These are phyloP conservation scores for Sophora flavescens DNA, from an alignment of 306 rosid genomes.

Conservation along the genomic window DNA sequence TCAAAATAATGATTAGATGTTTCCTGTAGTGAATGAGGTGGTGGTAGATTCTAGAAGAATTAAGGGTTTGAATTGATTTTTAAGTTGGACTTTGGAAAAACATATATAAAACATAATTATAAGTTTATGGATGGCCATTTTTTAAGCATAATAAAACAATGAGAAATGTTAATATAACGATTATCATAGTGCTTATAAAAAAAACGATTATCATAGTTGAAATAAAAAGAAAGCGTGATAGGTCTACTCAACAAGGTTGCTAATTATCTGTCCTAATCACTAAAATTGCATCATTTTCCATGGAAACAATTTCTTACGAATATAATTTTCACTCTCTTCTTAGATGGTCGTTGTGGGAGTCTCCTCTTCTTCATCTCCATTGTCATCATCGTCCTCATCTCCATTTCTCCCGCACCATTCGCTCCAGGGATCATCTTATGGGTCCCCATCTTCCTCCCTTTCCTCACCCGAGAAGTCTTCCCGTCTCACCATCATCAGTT, in stretches of 20 bases:
- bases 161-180: too few species aligned
- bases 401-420: slow-evolving; percentile 58
- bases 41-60: too few species aligned
- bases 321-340: slow-evolving; percentile 56
- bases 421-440: slow-evolving; percentile 64
- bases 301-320: slow-evolving; percentile 38
- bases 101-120: too few species aligned
- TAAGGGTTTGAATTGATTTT: too few species aligned
- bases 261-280: slow-evolving; percentile 52
- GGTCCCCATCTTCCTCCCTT: slow-evolving; percentile 58
- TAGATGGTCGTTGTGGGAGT: slow-evolving; percentile 55
- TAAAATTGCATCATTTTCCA: slow-evolving; percentile 38
- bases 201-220: slow-evolving; percentile 42
- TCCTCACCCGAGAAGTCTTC: slow-evolving; percentile 58
- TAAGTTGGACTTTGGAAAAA: too few species aligned
- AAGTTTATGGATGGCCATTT: too few species aligned
- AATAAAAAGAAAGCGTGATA: slow-evolving; percentile 1
- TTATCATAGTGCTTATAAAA: slow-evolving; percentile 1
- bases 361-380: slow-evolving; percentile 52
- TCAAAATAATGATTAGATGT: too few species aligned
- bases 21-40: too few species aligned
- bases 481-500: too few species aligned
- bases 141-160: slow-evolving; percentile 3
- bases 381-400: slow-evolving; percentile 30
- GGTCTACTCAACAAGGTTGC: slow-evolving; percentile 42